Base-by-base conservation (phyloP, 2,329 filamentous ascomycete genomes). In the Anthostomella pinea region DNA sequence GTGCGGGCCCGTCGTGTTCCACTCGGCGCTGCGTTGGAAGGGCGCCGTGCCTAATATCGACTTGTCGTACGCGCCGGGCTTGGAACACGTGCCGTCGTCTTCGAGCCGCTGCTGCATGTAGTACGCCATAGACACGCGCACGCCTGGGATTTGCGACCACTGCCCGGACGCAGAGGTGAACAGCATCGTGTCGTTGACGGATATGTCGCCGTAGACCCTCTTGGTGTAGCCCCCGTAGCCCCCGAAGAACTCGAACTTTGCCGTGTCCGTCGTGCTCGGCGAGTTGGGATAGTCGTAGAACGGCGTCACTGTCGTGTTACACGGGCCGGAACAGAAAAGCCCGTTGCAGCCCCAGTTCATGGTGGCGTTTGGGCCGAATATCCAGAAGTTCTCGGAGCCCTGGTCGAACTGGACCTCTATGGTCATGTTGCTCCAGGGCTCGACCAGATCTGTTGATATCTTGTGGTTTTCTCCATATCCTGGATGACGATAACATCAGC, bases 21-120 rank as follows among this genome's bases (percentile, higher is more conserved):
- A 33, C 13, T 34, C 33, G 3, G 28, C 27, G 35, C 18, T 42
- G 14, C 44, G 51, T 19, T 48, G 48, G 35, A 49, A 55, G 5
- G 54, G 49, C 8, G 58, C 43, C 5, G 53, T 38, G 16, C 60
- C 59, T 9, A 64, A 26, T 28, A 64, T 62, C 13, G 44, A 48
- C n/a, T 50, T 37, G 24, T 59, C 57, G 38, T 59, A 58, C 15
- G 27, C n/a, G 36, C 31, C n/a, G 17, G 24, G 8, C 2, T 22
- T 11, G 7, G 16, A 26, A 34, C 51, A 56, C n/a, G 35, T 30
- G 22, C 43, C 45, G 16, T 48, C 36, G 24, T 49, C 48, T 13
- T 30, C 31, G 25, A 49, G 37, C 6, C 43, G 38, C 16, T 56
- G 31, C 13, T 47, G 40, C 9, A 54, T 43, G 41, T 45, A 54